Percentiles rank a stretch among this genome's conserved stretches.
Evolutionary conservation across 1,284 basidiomycete species (phyloP).

Genomic region (Caloboletus inedulis): DNA sequence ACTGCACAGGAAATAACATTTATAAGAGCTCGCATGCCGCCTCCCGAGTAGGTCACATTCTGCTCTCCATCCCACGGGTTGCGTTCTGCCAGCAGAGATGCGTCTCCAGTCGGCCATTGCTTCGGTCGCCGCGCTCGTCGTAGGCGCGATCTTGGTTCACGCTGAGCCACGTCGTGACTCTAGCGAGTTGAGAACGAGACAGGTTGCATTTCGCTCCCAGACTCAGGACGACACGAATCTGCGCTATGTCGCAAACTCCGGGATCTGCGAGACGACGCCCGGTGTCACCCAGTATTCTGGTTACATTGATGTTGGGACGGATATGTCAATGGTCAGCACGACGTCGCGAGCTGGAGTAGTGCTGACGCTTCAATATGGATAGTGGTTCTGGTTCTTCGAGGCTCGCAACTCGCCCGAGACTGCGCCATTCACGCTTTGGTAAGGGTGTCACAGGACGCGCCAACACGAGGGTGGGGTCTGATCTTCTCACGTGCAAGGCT

Average conservation of each 20-base stretch:
- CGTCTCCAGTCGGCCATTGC: not conserved
- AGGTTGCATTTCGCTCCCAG: conserved; percentile 17
- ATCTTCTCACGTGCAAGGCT: conserved; percentile 25
- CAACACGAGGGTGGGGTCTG: conserved; percentile 21
- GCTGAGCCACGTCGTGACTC: not conserved
- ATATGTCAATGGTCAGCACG: conserved; percentile 56
- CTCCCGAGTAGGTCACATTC: no score
- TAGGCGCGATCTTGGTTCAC: not conserved
- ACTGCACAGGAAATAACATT: no score
- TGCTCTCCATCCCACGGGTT: not conserved
- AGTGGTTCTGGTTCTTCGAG: conserved; percentile 77
- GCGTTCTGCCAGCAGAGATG: conserved; percentile 11
- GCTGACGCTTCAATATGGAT: conserved; percentile 8
- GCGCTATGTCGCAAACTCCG: conserved; percentile 59
- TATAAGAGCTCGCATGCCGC: conserved; percentile 1
- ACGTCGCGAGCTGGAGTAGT: not conserved
- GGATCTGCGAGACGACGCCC: conserved; percentile 70
- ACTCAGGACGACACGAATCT: conserved; percentile 31
- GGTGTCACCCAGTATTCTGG: conserved; percentile 67
- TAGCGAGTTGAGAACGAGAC: not conserved
- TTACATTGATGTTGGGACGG: conserved; percentile 57
- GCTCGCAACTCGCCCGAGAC: conserved; percentile 55
- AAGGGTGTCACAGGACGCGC: conserved; percentile 4
- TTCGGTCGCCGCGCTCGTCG: not conserved
- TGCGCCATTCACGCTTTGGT: conserved; percentile 68